Evolutionary conservation across 2,329 filamentous ascomycete genomes (phyloP).

Genomic region (Neopestalotiopsis sp.): DNA sequence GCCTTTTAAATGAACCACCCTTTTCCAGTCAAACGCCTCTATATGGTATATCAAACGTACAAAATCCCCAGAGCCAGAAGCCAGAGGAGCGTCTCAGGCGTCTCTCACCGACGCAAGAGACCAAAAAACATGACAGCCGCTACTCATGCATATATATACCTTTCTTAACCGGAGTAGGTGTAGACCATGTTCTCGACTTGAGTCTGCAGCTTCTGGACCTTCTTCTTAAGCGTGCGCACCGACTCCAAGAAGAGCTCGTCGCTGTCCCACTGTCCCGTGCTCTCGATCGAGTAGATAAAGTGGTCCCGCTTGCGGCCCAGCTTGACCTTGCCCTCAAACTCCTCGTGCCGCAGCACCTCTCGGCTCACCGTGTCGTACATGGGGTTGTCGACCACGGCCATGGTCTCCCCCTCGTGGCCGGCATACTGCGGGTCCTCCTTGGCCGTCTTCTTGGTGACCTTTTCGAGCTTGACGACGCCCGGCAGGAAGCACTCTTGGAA

Average conservation of each 20-base stretch:
- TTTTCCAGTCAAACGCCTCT: conserved; percentile 16
- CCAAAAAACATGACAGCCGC: not conserved
- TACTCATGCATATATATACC: not conserved
- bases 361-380: conserved; percentile 96
- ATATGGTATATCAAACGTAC: conserved; percentile 13
- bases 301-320: conserved; percentile 89
- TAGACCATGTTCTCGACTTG: conserved; percentile 70
- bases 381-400: conserved; percentile 85
- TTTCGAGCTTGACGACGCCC: conserved; percentile 84
- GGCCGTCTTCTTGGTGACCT: conserved; percentile 71
- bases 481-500: conserved; percentile 88
- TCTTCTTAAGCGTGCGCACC: conserved; percentile 82
- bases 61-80: not conserved
- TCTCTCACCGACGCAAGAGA: too few relatives aligned
- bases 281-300: conserved; percentile 97
- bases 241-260: conserved; percentile 93
- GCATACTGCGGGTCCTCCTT: conserved; percentile 68
- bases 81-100: too few relatives aligned
- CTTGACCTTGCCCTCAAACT: conserved; percentile 96
- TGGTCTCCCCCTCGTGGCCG: conserved; percentile 77
- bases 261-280: conserved; percentile 92
- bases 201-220: conserved; percentile 76
- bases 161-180: conserved; percentile 27
- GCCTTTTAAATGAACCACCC: not conserved
- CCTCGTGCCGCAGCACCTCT: conserved; percentile 87